Percentiles rank a stretch among this genome's conserved stretches.
Conservation (phyloP, 495 filamentous ascomycete species). For the Neurospora sp. region DNA sequence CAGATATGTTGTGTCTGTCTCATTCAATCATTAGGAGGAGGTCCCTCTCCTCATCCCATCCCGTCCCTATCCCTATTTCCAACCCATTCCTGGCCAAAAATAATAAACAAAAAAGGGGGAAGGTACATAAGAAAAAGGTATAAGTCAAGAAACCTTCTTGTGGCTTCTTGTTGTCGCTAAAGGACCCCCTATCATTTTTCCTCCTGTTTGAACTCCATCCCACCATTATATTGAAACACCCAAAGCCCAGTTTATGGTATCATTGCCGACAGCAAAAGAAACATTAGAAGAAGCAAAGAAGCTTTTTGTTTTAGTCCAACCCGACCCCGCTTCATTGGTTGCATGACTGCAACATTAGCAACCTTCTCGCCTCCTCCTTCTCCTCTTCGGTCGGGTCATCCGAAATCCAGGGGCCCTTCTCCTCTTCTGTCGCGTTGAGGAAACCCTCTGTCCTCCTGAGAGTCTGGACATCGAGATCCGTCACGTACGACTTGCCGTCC, state of each 20-base stretch:
- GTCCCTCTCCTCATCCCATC: neutral
- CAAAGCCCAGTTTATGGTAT: neutral
- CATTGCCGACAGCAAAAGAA: neutral
- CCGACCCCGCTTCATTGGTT: neutral
- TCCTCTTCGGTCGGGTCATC: constrained; percentile 42
- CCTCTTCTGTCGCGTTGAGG: constrained; percentile 61
- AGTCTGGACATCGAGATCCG: constrained; percentile 88
- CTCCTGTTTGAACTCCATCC: neutral
- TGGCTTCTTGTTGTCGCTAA: neutral
- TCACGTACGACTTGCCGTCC: constrained; percentile 67
- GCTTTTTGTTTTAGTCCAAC: neutral
- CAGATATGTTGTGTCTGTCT: neutral
- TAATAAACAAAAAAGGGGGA: neutral
- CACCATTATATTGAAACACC: neutral
- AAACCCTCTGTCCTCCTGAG: constrained; percentile 78
- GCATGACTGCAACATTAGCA: neutral
- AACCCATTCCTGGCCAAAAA: constrained; percentile 1
- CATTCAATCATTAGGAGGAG: neutral
- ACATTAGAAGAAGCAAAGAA: neutral
- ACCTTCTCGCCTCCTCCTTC: constrained; percentile 11
- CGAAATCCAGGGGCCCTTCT: constrained; percentile 70
- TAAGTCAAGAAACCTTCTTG: neutral
- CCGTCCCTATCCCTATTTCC: neutral
- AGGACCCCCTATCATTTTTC: neutral
- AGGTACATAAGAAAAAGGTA: neutral